Percentiles rank a stretch among this genome's conserved stretches.
These are phyloP conservation scores for Puccinia polysora DNA, from an alignment of 1,284 basidiomycete genomes.

Conservation along the genomic window DNA sequence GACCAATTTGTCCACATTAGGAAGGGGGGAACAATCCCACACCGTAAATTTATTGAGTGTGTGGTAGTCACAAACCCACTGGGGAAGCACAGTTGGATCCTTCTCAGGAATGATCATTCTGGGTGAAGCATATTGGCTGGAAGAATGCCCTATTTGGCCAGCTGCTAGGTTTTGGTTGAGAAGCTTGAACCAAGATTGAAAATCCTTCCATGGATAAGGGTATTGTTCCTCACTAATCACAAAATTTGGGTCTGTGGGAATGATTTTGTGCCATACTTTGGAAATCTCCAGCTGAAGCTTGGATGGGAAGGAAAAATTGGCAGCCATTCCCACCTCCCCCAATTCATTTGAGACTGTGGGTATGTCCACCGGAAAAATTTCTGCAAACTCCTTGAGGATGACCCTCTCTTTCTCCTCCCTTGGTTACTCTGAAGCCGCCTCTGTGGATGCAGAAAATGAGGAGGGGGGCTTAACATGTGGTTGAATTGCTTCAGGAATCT, in stretches of 20 bases:
- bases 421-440: too few relatives aligned
- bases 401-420: too few relatives aligned
- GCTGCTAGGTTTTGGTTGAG: not conserved
- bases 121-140: not conserved
- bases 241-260: not conserved
- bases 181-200: not conserved
- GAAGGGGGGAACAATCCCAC: not conserved
- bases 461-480: too few relatives aligned
- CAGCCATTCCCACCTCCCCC: too few relatives aligned
- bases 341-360: too few relatives aligned
- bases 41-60: not conserved
- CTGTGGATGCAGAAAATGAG: too few relatives aligned
- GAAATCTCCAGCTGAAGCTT: too few relatives aligned
- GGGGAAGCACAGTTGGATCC: not conserved
- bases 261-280: not conserved
- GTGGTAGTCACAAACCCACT: not conserved
- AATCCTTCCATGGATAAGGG: not conserved
- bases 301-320: too few relatives aligned
- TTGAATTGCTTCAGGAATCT: too few relatives aligned
- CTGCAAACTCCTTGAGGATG: too few relatives aligned
- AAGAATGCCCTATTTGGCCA: not conserved
- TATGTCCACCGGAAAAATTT: too few relatives aligned
- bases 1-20: not conserved
- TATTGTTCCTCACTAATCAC: not conserved
- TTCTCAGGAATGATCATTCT: not conserved